These are phyloP conservation scores for Camellia lanceoleosa DNA, from an alignment of 148 eudicot species.

Conservation along the genomic window DNA sequence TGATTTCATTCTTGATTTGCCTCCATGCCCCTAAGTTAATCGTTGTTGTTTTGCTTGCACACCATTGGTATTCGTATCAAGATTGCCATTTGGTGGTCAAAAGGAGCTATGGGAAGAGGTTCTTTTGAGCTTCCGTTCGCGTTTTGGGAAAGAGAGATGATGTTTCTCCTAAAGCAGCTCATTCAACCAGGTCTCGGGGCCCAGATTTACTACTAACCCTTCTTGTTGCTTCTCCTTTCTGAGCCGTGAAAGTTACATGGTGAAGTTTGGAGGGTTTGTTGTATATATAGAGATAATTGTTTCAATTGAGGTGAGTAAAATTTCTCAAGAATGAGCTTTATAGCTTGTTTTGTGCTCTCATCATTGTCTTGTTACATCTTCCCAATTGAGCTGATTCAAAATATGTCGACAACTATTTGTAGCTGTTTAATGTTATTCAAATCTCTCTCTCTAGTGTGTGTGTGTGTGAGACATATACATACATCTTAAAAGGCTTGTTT, in stretches of 20 bases:
- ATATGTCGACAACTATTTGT: conserved; percentile 17
- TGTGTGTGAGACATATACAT: neutral
- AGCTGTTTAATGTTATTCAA: conserved; percentile 9
- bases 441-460: neutral
- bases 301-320: conserved; percentile 20
- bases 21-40: conserved; percentile 14
- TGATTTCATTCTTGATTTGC: conserved; percentile 19
- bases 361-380: conserved; percentile 11
- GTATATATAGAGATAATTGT: conserved; percentile 33
- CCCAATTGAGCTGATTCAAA: conserved; percentile 10
- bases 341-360: conserved; percentile 19
- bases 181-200: neutral
- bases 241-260: conserved; percentile 13
- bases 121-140: neutral
- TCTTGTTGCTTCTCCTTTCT: conserved; percentile 11
- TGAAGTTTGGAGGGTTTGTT: conserved; percentile 26
- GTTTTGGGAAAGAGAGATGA: neutral
- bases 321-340: conserved; percentile 22
- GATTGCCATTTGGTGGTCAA: conserved; percentile 8
- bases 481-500: neutral
- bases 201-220: conserved; percentile 11
- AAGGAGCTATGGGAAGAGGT: conserved; percentile 12
- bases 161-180: conserved; percentile 4
- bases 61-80: neutral
- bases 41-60: conserved; percentile 3